Conservation (phyloP, 164 flowering plant genomes). For the grape (Vitis vinifera) region DNA sequence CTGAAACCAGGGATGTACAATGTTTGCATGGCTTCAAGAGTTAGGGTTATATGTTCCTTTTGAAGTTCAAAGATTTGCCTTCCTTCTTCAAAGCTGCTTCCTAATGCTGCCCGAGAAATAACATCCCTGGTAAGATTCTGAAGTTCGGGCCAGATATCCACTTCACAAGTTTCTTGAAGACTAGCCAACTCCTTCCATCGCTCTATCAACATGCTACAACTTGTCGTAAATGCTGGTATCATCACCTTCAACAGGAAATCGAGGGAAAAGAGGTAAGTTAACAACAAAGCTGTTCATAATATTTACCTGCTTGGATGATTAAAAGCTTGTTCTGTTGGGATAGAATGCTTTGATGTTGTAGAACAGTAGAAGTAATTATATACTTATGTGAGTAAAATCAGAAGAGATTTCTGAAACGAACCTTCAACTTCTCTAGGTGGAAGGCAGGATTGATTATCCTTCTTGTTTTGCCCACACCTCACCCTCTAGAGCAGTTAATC, state of each 20-base stretch:
- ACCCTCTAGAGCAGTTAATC: slow-evolving; percentile 12
- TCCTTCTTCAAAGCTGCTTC: slow-evolving; percentile 24
- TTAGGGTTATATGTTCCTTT: slow-evolving; percentile 5
- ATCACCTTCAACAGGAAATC: slow-evolving; percentile 6
- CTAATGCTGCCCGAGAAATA: slow-evolving; percentile 22
- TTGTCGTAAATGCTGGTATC: slow-evolving; percentile 14
- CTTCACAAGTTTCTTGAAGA: slow-evolving; percentile 1
- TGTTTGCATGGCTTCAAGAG: too few species aligned
- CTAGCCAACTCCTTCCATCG: slow-evolving; percentile 10
- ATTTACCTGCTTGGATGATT: too few species aligned
- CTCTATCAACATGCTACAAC: slow-evolving; percentile 11
- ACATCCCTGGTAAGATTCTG: slow-evolving; percentile 16
- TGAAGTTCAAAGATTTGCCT: slow-evolving; percentile 16
- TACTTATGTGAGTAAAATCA: neutral
- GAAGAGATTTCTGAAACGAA: neutral
- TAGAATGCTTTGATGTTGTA: neutral
- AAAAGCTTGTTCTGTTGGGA: neutral
- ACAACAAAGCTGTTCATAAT: neutral
- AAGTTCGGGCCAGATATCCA: slow-evolving; percentile 23
- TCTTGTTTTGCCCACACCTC: slow-evolving; percentile 31
- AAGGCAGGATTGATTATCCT: slow-evolving; percentile 30
- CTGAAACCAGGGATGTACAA: slow-evolving; percentile 41
- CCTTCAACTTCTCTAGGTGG: slow-evolving; percentile 30
- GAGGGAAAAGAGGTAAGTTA: neutral
- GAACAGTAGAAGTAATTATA: neutral